Percentiles rank a stretch among this genome's conserved stretches.
Conservation (phyloP, 2,329 filamentous ascomycete genomes). For the Fusarium musae region DNA sequence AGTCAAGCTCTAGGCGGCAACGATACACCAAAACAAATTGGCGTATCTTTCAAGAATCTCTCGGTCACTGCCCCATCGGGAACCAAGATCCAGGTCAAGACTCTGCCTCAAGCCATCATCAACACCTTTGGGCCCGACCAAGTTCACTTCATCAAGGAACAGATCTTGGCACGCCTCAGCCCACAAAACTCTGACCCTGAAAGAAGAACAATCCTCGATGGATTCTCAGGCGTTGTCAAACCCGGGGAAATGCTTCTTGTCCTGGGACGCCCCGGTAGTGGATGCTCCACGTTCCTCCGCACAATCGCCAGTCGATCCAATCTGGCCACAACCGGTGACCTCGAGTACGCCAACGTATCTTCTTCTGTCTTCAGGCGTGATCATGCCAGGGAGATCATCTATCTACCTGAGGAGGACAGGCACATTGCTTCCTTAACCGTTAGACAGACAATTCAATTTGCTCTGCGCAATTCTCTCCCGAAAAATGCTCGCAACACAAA, state of each 20-base stretch:
- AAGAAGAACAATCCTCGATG: background rate
- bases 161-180: background rate
- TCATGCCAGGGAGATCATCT: conserved; percentile 80
- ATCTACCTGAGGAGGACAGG: conserved; percentile 80
- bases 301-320: conserved; percentile 78
- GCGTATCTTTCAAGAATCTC: background rate
- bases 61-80: background rate
- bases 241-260: conserved; percentile 23
- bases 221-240: background rate
- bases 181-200: background rate
- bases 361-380: conserved; percentile 73
- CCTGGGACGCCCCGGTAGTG: conserved; percentile 77
- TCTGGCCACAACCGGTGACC: conserved; percentile 61
- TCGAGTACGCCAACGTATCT: conserved; percentile 44
- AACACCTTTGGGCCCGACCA: background rate
- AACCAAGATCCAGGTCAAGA: background rate
- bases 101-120: background rate
- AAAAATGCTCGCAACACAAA: background rate
- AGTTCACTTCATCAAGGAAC: background rate
- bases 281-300: conserved; percentile 81
- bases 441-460: conserved; percentile 80
- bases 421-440: conserved; percentile 80
- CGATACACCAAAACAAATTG: background rate
- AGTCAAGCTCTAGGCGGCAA: background rate
- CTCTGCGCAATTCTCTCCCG: conserved; percentile 65